Evolutionary conservation across 768 basidiomycete genomes (phyloP).

Genomic region (Agrocybe pediades): DNA sequence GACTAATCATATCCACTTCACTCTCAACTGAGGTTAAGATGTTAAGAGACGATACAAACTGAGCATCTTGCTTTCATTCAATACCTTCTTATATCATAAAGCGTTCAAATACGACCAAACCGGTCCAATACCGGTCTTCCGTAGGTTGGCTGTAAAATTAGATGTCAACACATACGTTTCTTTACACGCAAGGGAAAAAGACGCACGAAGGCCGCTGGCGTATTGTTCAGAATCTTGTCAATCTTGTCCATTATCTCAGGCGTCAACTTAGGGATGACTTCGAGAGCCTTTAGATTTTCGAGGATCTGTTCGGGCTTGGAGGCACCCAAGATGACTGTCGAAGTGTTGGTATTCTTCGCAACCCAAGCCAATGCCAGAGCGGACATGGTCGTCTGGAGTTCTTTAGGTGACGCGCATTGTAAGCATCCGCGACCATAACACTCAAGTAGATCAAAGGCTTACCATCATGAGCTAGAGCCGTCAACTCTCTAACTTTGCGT

Average conservation of each 20-base stretch:
- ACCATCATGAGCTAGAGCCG: conserved; percentile 62
- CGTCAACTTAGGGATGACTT: conserved; percentile 73
- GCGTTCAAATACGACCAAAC: conserved; percentile 65
- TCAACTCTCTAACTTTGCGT: conserved; percentile 67
- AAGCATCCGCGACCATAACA: not conserved
- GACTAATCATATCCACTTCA: no score
- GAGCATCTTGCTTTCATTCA: no score
- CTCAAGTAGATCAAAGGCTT: no score
- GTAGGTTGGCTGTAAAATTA: conserved; percentile 37
- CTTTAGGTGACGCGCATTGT: conserved; percentile 23
- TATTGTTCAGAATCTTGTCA: conserved; percentile 65
- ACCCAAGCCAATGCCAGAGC: conserved; percentile 83
- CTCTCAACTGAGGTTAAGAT: no score
- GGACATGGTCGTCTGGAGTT: conserved; percentile 57
- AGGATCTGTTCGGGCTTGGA: conserved; percentile 60
- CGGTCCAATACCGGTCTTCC: conserved; percentile 55
- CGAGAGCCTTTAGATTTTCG: conserved; percentile 71
- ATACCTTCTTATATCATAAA: no score
- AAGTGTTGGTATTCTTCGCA: conserved; percentile 64
- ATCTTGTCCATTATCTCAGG: conserved; percentile 65
- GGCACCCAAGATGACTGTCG: conserved; percentile 68
- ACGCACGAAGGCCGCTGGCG: conserved; percentile 27
- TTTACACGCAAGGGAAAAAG: not conserved
- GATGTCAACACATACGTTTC: not conserved
- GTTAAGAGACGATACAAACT: no score